Evolutionary conservation across 2,329 filamentous ascomycete genomes (phyloP).

Genomic region (Penicillium nordicum): DNA sequence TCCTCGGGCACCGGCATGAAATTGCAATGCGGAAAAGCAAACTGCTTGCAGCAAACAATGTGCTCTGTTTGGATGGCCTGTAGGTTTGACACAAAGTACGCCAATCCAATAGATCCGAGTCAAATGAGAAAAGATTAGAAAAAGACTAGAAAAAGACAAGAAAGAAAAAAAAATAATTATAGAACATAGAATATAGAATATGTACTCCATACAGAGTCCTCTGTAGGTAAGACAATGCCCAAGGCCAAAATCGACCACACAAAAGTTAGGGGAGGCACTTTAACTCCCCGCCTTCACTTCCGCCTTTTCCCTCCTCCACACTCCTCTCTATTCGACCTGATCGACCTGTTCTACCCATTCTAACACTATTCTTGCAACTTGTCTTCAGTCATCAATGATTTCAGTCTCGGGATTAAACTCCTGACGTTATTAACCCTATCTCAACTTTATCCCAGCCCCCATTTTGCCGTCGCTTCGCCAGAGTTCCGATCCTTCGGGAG

Average conservation of each 20-base stretch:
- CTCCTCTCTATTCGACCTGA: constrained; percentile 24
- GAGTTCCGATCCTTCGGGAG: constrained; percentile 25
- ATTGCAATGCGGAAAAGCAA: constrained; percentile 11
- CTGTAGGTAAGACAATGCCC: background rate
- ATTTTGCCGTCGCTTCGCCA: constrained; percentile 1
- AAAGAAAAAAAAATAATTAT: background rate
- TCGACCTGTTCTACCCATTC: background rate
- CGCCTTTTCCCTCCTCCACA: constrained; percentile 15
- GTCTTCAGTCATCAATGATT: constrained; percentile 31
- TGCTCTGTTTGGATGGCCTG: constrained; percentile 14
- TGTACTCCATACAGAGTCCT: background rate
- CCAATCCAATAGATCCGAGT: background rate
- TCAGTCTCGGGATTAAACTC: constrained; percentile 19
- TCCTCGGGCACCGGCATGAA: constrained; percentile 10
- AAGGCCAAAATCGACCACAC: constrained; percentile 13
- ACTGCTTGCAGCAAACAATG: constrained; percentile 20
- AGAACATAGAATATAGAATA: background rate
- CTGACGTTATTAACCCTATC: constrained; percentile 22
- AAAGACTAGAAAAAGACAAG: background rate
- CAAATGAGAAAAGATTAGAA: background rate
- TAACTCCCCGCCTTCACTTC: constrained; percentile 37
- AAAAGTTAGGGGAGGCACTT: constrained; percentile 21
- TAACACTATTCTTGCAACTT: constrained; percentile 11
- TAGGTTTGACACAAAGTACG: background rate
- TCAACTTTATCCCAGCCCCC: constrained; percentile 5